phyloP scores from a whole-genome alignment of 1,284 basidiomycete genomes.

The Fomitopsis palustris region DNA sequence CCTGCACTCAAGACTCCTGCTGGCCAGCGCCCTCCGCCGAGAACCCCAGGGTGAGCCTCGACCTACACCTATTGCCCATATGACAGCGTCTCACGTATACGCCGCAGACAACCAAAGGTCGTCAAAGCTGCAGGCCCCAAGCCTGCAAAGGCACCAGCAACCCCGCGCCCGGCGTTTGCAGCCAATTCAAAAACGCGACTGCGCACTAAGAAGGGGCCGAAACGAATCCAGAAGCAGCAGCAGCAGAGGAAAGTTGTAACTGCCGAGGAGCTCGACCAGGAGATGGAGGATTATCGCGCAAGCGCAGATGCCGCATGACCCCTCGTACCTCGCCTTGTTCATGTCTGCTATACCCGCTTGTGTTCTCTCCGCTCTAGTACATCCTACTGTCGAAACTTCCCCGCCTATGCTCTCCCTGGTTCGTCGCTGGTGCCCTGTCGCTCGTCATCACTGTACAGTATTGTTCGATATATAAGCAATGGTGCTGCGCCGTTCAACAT shows the following conservation, averaged over 20 bases:
- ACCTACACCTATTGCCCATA: neutral
- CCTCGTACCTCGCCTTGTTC: neutral
- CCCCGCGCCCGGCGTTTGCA: constrained; percentile 4
- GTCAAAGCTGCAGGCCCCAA: neutral
- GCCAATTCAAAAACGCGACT: constrained; percentile 25
- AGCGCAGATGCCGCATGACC: constrained; percentile 7
- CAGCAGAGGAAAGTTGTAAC: constrained; percentile 20
- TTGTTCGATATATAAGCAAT: neutral
- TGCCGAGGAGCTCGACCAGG: constrained; percentile 55
- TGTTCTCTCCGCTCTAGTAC: neutral
- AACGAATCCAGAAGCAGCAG: constrained; percentile 36
- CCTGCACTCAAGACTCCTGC: neutral
- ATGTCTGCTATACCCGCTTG: neutral
- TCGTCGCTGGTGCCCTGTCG: neutral
- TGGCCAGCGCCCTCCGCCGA: constrained; percentile 6
- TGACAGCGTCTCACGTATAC: neutral
- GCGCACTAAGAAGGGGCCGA: constrained; percentile 61
- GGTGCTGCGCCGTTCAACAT: neutral
- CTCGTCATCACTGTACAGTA: neutral
- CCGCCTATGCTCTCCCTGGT: neutral
- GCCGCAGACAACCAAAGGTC: constrained; percentile 3
- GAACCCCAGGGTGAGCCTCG: neutral
- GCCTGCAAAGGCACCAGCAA: neutral
- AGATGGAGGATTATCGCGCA: constrained; percentile 71
- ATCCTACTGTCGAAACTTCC: neutral